phyloP scores from a whole-genome alignment of 2,329 filamentous ascomycete species.

The Xylaria multiplex region DNA sequence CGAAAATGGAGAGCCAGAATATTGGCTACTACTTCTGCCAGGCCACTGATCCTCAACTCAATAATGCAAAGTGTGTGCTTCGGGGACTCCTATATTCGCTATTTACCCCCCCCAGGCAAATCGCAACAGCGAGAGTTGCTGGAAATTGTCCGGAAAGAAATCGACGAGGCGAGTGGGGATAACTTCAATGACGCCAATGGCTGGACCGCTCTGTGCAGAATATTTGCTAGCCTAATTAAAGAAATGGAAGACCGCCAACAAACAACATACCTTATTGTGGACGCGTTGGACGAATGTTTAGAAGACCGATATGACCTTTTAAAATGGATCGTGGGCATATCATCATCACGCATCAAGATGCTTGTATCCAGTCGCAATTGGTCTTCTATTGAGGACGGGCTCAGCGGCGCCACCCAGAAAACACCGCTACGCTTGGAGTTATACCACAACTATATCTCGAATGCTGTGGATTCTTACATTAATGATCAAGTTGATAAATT shows the following conservation, averaged over 20 bases:
- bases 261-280: constrained; percentile 53
- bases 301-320: constrained; percentile 5
- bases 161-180: constrained; percentile 32
- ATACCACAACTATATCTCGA: constrained; percentile 49
- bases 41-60: constrained; percentile 43
- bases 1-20: background rate
- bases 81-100: constrained; percentile 51
- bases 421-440: constrained; percentile 51
- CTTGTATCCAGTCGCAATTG: constrained; percentile 56
- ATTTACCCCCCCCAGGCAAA: no score
- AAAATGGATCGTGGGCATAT: constrained; percentile 35
- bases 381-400: constrained; percentile 49
- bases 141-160: constrained; percentile 38
- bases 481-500: constrained; percentile 44
- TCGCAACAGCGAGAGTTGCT: constrained; percentile 50
- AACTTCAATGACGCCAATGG: constrained; percentile 54
- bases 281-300: constrained; percentile 60
- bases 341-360: constrained; percentile 50
- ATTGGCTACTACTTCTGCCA: constrained; percentile 51
- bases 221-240: constrained; percentile 46
- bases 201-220: constrained; percentile 51
- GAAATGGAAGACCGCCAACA: constrained; percentile 51
- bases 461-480: constrained; percentile 54
- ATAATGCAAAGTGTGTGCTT: constrained; percentile 48
- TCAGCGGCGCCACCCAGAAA: constrained; percentile 36